Evolutionary conservation across 805 yeast species (phyloP), one percentile per base, ranked within the genome.

Genomic region (Vanderwaltozyma polyspora): DNA sequence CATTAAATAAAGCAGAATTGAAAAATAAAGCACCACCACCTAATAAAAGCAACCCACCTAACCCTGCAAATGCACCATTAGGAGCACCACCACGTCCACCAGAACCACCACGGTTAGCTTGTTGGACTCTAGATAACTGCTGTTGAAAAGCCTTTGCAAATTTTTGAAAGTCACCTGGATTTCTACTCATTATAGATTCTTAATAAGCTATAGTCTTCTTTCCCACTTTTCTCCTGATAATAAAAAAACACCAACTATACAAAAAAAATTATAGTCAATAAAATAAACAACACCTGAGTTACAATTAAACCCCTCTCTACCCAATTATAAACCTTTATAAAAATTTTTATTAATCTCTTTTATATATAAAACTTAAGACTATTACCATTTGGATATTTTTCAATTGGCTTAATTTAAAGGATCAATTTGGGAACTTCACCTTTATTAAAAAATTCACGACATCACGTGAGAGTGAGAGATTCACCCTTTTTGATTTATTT

Each of bases 1-100:
- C 98, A 56, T 79, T 80, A 63, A 77, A 80, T 24, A 80, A 62
- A 1, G 86, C 66, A 27, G 73, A 63, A 46, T 76, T 73, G 25
- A 71, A 42, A 18, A 69, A 53, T 28, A 72, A 33, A 3, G 74
- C 71, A 38, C 74, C 78, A 34, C 73, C 77, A 35, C 77, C 80
- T 4, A 78, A 54, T 5, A 74, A 44, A 2, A 78, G 37, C 15
- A 79, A 45, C 3, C 83, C 82, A 25, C 80, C 81, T 15, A 70
- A 46, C 5, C 85, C 86, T 15, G 77, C 72, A 51, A 77, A 66
- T 22, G 73, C 56, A 14, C 77, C 76, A 16, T 34, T 30, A n/a
- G 40, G 36, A 14, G 48, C 37, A 9, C 46, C 45, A 14, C 45
- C 39, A 14, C 38, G 31, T n/a, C n/a, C n/a, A 29, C 38, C 33